phyloP scores from a whole-genome alignment of 495 filamentous ascomycete genomes.

The Aspergillus carlsbadensis region DNA sequence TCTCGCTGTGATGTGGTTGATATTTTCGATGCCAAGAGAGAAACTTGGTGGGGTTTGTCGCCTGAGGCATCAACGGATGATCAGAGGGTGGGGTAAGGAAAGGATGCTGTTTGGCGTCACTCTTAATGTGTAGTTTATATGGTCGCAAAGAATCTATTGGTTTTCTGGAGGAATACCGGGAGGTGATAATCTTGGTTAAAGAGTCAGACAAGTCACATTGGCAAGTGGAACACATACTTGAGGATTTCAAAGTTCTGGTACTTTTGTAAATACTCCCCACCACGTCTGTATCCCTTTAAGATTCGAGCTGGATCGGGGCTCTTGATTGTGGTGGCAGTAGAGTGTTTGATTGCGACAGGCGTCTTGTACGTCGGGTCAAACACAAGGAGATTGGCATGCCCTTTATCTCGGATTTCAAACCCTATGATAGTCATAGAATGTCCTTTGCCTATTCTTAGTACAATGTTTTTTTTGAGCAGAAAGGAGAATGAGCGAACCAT shows the following conservation, averaged over 20 bases:
- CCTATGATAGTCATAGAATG: constrained; percentile 94
- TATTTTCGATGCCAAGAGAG: constrained; percentile 10
- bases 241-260: constrained; percentile 78
- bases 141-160: neutral
- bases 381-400: constrained; percentile 70
- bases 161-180: neutral
- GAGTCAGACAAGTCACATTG: constrained; percentile 7
- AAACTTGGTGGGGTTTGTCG: constrained; percentile 14
- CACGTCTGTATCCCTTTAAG: constrained; percentile 71
- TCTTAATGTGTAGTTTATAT: too few species aligned
- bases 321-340: constrained; percentile 45
- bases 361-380: constrained; percentile 89
- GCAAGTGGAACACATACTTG: constrained; percentile 49
- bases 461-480: neutral
- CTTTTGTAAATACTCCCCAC: constrained; percentile 61
- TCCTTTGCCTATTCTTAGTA: constrained; percentile 39
- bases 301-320: constrained; percentile 50
- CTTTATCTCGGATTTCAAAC: constrained; percentile 66
- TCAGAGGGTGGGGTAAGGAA: neutral
- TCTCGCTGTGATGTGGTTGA: neutral
- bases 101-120: neutral
- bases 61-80: constrained; percentile 13
- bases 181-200: constrained; percentile 7
- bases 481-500: constrained; percentile 45
- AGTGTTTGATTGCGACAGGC: constrained; percentile 56